These are phyloP conservation scores for Solanum sitiens DNA, from an alignment of 257 asterid species.

Conservation along the genomic window DNA sequence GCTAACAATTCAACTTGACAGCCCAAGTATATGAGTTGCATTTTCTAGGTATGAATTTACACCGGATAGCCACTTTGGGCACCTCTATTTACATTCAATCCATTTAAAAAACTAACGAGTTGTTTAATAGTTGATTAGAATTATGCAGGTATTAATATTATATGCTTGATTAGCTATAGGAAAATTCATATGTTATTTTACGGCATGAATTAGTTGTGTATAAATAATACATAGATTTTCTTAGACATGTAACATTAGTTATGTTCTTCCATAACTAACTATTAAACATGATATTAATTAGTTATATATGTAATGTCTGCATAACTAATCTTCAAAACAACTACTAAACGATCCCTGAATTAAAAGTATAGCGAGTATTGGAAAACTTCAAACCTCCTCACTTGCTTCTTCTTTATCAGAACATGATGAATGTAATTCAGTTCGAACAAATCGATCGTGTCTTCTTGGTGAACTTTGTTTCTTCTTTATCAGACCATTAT, in stretches of 20 bases:
- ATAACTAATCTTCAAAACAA: too few relatives aligned
- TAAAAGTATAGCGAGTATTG: background rate
- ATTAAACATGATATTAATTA: background rate
- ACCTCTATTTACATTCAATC: background rate
- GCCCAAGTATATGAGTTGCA: background rate
- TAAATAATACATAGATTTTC: too few relatives aligned
- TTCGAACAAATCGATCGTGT: fast-evolving
- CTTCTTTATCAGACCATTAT: too few relatives aligned
- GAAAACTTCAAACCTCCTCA: background rate
- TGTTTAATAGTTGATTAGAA: background rate
- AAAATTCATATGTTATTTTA: background rate
- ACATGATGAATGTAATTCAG: background rate
- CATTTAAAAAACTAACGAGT: background rate
- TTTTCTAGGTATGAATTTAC: background rate
- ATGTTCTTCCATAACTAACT: background rate
- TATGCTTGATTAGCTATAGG: background rate
- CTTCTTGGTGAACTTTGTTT: background rate
- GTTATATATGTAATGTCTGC: too few relatives aligned
- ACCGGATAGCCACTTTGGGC: background rate
- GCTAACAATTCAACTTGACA: background rate
- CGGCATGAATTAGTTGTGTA: background rate
- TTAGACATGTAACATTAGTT: background rate
- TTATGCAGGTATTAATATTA: too few relatives aligned
- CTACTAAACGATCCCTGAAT: background rate
- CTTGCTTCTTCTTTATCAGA: background rate